Percentiles rank a stretch among this genome's conserved stretches.
These are phyloP conservation scores for Mucor lusitanicus DNA, from an alignment of 371 early-diverging fungal genomes.

Conservation along the genomic window DNA sequence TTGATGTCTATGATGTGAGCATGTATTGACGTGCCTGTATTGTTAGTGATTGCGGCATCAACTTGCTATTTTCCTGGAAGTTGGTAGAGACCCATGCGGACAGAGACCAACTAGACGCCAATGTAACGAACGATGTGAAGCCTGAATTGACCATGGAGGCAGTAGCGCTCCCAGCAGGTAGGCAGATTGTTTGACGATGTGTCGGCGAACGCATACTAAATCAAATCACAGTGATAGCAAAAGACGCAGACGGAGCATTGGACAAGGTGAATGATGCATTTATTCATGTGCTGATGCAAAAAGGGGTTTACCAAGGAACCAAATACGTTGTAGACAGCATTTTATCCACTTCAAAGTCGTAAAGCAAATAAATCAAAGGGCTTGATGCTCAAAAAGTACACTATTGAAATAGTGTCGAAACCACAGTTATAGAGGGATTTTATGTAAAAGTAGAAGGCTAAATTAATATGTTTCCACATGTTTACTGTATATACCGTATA, in stretches of 20 bases:
- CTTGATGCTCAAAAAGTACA: too few relatives aligned
- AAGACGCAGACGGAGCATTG: background rate
- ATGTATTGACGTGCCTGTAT: background rate
- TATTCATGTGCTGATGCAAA: background rate
- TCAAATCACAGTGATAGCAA: background rate
- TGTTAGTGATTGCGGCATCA: constrained; percentile 3
- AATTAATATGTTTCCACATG: too few relatives aligned
- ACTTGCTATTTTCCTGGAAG: constrained; percentile 23
- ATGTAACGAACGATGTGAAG: constrained; percentile 6
- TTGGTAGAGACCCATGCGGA: background rate
- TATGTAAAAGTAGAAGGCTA: too few relatives aligned
- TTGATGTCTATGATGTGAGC: background rate
- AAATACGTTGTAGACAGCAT: constrained; percentile 5
- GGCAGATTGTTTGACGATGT: too few relatives aligned
- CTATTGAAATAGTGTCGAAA: too few relatives aligned
- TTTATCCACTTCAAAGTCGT: background rate
- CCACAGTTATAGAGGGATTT: too few relatives aligned
- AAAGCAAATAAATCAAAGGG: background rate
- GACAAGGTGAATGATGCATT: constrained; percentile 6
- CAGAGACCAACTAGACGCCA: constrained; percentile 8
- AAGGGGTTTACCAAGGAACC: constrained; percentile 10
- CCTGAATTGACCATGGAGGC: constrained; percentile 6
- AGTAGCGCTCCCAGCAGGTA: constrained; percentile 4
- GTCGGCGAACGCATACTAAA: background rate
- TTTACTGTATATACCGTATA: too few relatives aligned